Conservation (phyloP, 1,284 basidiomycete genomes). For the Rugosomyces carneus region DNA sequence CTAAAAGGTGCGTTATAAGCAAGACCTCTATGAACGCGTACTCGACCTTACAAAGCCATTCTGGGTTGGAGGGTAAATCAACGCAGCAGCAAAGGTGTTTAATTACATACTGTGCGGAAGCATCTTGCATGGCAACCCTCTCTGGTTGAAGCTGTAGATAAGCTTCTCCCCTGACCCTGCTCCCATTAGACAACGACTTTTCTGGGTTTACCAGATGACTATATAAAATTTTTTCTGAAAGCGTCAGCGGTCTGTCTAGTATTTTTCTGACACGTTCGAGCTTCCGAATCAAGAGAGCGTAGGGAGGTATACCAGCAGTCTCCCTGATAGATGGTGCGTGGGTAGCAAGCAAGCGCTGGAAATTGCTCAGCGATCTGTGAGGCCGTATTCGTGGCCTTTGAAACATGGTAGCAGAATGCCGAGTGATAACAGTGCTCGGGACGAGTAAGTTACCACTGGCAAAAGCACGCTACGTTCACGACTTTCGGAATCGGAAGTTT, state of each 20-base stretch:
- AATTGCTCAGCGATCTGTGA: constrained; percentile 14
- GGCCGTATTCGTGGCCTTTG: constrained; percentile 14
- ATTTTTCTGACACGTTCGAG: constrained; percentile 69
- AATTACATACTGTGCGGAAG: constrained; percentile 80
- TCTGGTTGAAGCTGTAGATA: constrained; percentile 92
- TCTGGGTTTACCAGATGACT: constrained; percentile 85
- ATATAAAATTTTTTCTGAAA: constrained; percentile 98
- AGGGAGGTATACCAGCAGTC: constrained; percentile 89
- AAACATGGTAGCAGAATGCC: constrained; percentile 14
- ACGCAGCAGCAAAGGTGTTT: constrained; percentile 1
- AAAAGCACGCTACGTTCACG: no score
- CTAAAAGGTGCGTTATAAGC: constrained; percentile 32
- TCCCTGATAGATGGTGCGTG: constrained; percentile 50
- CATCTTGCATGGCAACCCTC: constrained; percentile 98
- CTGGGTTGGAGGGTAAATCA: not conserved
- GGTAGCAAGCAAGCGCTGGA: constrained; percentile 44
- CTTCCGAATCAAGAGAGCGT: constrained; percentile 70
- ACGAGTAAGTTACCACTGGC: no score
- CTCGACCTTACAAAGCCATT: constrained; percentile 9
- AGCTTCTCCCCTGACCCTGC: constrained; percentile 75
- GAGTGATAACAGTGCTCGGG: not conserved
- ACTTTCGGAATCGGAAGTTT: not conserved
- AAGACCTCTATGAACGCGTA: not conserved
- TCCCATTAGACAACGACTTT: constrained; percentile 61
- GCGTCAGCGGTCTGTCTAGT: constrained; percentile 75